Evolutionary conservation across 73 alveolate species (phyloP).

Genomic region (Tetrahymena thermophila): DNA sequence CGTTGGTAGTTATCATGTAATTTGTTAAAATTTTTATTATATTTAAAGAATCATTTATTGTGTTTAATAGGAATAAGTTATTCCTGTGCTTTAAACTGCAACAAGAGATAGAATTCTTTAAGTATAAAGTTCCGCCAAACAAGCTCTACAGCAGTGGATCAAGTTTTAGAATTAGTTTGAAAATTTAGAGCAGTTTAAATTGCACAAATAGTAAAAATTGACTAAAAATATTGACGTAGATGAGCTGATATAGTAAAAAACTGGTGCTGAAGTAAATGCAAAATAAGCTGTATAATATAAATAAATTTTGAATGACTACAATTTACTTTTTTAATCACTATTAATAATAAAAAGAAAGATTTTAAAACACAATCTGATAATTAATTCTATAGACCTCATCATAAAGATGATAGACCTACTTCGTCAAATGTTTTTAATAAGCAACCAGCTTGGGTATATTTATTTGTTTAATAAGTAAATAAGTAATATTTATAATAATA

Average conservation of each 20-base stretch:
- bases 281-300: background rate
- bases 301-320: background rate
- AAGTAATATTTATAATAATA: too few species aligned
- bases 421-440: background rate
- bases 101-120: background rate
- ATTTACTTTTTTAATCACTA: background rate
- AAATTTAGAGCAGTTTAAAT: background rate
- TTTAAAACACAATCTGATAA: background rate
- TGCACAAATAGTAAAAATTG: background rate
- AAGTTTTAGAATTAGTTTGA: background rate
- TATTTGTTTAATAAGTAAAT: background rate
- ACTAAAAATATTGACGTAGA: background rate
- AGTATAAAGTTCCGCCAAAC: background rate
- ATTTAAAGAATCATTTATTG: background rate
- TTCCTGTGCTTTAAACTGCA: background rate
- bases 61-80: background rate
- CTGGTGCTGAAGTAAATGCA: background rate
- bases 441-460: background rate
- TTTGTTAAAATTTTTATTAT: background rate
- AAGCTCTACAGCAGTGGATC: background rate
- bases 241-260: background rate
- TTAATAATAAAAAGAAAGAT: background rate
- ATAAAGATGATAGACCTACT: background rate
- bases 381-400: background rate
- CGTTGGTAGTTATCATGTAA: background rate